Evolutionary conservation across 1,284 basidiomycete species (phyloP), one percentile per base, ranked within the genome.

Genomic region (Ceratobasidium sp.): DNA sequence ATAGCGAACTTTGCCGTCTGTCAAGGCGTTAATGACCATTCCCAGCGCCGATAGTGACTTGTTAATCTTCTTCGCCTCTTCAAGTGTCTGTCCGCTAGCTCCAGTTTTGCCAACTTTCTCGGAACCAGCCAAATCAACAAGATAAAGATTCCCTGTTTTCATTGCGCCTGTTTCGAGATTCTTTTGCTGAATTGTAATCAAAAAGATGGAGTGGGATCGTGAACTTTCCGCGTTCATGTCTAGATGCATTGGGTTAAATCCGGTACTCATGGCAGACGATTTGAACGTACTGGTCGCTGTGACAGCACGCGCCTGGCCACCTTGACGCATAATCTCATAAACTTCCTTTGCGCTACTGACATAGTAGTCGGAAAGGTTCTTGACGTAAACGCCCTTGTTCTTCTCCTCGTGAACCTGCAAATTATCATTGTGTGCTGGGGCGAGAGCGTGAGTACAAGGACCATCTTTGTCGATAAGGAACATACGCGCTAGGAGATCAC

Each of bases 191-290:
- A 99, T 98, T 3, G 94, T 96, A 75, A 99, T 95, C 69, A 99
- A 86, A 80, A 99, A 99, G 77, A 99, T 99, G 13, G 97, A 98
- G 80, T 99, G 97, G 22, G 97, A 99, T 57, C 97, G 93, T 27
- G 97, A 99, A 69, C 94, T 96, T 80, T 99, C 97, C 73, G 97
- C 96, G 79, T 99, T 99, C 97, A 99, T 99, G 81, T 98, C 95
- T 97, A 75, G 55, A 49, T 35, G 38, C 22, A 54, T 45, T 42
- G 7, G 40, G 64, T 47, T n/a, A 56, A 25, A 35, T 17, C 55
- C 10, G 20, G 13, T 45, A 10, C 27, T 65, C 20, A 27, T 54
- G 35, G 27, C 10, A 40, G 25, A 22, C n/a, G 38, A 7, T 27
- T 7, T 31, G 25, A 29, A 83, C 91, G 78, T 75, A 96, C 94